Conservation (phyloP, 257 asterid species). For the Striga asiatica region DNA sequence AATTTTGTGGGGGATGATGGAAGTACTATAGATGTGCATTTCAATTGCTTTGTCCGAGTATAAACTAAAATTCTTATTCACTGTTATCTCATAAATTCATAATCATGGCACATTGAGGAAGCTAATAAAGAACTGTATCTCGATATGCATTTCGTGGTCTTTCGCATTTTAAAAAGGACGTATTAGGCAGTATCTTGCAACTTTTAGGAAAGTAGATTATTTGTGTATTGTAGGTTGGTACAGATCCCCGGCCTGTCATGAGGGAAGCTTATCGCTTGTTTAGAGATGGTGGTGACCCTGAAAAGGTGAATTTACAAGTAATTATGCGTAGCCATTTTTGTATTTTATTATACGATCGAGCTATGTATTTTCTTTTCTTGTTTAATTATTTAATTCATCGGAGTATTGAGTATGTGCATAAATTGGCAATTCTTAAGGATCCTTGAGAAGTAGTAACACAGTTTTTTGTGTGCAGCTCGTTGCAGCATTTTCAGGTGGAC, state of each 20-base stretch:
- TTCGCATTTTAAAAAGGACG: not conserved
- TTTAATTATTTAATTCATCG: not conserved
- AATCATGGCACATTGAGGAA: no score
- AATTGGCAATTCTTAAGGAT: slow-evolving; percentile 2
- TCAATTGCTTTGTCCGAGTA: no score
- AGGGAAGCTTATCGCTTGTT: slow-evolving; percentile 61
- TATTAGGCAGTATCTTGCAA: not conserved
- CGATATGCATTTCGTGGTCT: not conserved
- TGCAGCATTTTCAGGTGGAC: slow-evolving; percentile 48
- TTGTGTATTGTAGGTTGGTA: slow-evolving; percentile 49
- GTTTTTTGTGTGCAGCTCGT: slow-evolving; percentile 44
- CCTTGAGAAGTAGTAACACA: not conserved
- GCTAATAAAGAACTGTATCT: not conserved
- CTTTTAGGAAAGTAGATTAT: not conserved
- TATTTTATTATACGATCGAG: not conserved
- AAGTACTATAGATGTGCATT: no score
- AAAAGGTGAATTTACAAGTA: slow-evolving; percentile 66
- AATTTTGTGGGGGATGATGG: not conserved
- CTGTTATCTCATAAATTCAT: no score
- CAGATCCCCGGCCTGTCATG: slow-evolving; percentile 77
- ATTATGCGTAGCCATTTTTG: no score
- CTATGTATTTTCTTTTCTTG: not conserved
- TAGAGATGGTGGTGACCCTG: slow-evolving; percentile 81
- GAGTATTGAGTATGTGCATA: not conserved
- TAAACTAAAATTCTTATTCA: no score